Conservation (phyloP, 176 grass and related monocot species). For the Urochloa ruziziensis region DNA sequence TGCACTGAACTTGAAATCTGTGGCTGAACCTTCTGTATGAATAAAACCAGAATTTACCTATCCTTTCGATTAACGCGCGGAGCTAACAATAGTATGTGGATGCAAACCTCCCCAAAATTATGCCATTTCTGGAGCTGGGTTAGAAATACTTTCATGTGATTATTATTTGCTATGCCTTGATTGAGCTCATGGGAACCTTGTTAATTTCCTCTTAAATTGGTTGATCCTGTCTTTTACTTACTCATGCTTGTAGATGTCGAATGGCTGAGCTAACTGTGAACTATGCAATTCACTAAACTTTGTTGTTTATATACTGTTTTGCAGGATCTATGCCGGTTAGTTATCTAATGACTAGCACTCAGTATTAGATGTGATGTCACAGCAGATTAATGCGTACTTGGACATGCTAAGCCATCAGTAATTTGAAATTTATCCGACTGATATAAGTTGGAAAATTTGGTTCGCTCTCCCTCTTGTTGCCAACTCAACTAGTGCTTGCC, state of each 20-base stretch:
- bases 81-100: background rate
- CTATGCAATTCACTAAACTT: background rate
- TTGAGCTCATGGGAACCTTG: background rate
- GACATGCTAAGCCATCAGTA: background rate
- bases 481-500: background rate
- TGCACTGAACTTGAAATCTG: background rate
- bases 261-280: background rate
- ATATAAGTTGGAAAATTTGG: background rate
- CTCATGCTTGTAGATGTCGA: background rate
- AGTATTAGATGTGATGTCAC: background rate
- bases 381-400: background rate
- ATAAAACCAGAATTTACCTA: background rate
- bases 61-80: background rate
- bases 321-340: slow-evolving; percentile 8
- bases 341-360: background rate
- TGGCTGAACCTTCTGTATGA: background rate
- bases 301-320: background rate
- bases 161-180: background rate
- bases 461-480: slow-evolving; percentile 9
- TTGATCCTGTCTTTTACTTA: background rate
- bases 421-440: background rate
- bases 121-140: background rate
- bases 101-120: background rate
- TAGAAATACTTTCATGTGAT: background rate
- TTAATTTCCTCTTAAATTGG: background rate